Evolutionary conservation across 768 basidiomycete genomes (phyloP), one percentile per base, ranked within the genome.

Genomic region (Lentinula aciculospora): DNA sequence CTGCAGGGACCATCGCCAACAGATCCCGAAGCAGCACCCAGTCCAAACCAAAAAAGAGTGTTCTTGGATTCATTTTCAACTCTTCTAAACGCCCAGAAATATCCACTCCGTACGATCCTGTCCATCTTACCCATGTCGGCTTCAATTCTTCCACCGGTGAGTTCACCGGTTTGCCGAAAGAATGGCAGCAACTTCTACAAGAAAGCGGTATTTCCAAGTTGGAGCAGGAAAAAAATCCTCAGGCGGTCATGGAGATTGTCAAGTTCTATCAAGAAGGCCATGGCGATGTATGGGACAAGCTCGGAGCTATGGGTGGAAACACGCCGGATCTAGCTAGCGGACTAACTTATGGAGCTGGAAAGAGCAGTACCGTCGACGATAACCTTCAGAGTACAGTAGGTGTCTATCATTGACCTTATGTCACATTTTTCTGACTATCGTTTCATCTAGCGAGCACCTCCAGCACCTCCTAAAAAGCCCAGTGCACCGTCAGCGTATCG

Each of bases 111-210:
- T 98, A 96, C 70, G 97, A 99, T 73, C 97, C 97, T 31, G 96
- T 98, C 37, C 96, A 98, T 76, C 88, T 99, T 66, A 98, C 97
- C 2, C 97, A 99, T 69, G 97, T 99, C 68, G 96, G 96, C 59
- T 98, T 98, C 84, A 98, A 99, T 72, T 92, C 92, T 5, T 96
- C 93, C 57, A 98, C 96, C 0, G 97, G 97, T 58, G 96, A 99
- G 74, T 98, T 95, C 74, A 94, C 93, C 8, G 97, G 97, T 2
- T 79, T 99, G 31, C 97, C 97, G 2, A 96, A 96, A 71, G 96
- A 98, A 75, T 99, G 97, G 97, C 97, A 99, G 68, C 93, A 98
- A 70, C 80, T 98, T 4, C 73, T 99, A 48, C 92, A 93, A 71
- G 94, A 98, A 70, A 92, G 89, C 61, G 97, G 97, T 55, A 98